A percentile compares a stretch with the other conserved stretches of the same genome.
phyloP scores from a whole-genome alignment of 140 eudicot genomes.

The Ambrosia hybrid region DNA sequence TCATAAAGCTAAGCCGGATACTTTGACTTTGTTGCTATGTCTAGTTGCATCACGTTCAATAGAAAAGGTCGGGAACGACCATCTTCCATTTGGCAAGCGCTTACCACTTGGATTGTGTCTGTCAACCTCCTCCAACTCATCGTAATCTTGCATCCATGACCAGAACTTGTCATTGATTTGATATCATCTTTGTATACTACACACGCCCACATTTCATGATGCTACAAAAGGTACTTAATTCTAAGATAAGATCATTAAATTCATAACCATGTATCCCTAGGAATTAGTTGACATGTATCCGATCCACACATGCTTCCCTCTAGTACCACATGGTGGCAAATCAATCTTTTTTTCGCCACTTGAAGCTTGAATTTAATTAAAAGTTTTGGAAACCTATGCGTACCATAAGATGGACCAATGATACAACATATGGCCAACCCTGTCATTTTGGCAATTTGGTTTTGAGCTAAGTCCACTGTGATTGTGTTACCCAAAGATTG shows the following conservation, averaged over 20 bases:
- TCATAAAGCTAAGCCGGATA: too few species aligned
- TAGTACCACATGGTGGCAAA: background rate
- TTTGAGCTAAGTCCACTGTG: background rate
- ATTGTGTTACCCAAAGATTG: background rate
- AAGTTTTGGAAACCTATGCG: background rate
- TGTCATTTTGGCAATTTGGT: background rate
- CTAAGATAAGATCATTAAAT: background rate
- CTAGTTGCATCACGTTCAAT: too few species aligned
- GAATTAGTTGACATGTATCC: slow-evolving; percentile 1
- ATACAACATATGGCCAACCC: slow-evolving; percentile 10
- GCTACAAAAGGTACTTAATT: background rate
- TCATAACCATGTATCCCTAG: background rate
- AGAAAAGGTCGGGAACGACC: too few species aligned
- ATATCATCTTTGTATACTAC: too few species aligned
- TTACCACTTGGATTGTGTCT: too few species aligned
- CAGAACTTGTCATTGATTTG: too few species aligned
- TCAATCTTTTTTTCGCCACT: background rate
- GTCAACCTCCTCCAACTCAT: too few species aligned
- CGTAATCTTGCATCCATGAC: too few species aligned
- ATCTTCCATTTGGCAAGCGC: too few species aligned
- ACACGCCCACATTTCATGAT: background rate
- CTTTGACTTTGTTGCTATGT: too few species aligned
- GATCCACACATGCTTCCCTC: background rate
- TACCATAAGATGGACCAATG: too few species aligned
- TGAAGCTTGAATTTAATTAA: background rate